Base-by-base conservation (phyloP, 2,329 filamentous ascomycete genomes). In the Cladosporium oxysporum region DNA sequence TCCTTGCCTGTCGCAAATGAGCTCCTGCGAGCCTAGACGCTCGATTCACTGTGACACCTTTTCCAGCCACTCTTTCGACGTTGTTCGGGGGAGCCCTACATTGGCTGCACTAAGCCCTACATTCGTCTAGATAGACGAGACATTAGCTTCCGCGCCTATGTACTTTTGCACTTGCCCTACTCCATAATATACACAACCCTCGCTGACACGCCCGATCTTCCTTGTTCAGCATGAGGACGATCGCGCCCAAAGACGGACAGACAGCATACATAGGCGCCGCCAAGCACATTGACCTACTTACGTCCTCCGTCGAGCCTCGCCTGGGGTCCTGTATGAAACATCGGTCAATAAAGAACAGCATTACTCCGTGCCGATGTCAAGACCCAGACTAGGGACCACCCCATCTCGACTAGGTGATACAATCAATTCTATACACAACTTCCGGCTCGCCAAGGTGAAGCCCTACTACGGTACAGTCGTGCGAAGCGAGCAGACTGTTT, bases 81-180 rank as follows among this genome's bases (percentile, higher is more conserved):
- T 47, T 23, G 7, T 47, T 8, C 41, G 11, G 41, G 41, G 18
- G 44, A 57, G 49, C 61, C 61, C 61, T 63, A 57, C 61, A 63
- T 63, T 53, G 33, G 33, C 37, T 49, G 26, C 26, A 23, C 31
- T 55, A 55, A 62, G 49, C 61, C 61, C 50, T 63, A 57, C 12
- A 23, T 55, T 63, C 61, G 61, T 57, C 49, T 63, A 55, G 23
- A 35, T 47, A 29, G 33, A 47, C 61, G 61, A 63, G 61, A 63
- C 61, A n/a, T 37, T 63, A 63, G 61, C 61, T 63, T 57, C 61
- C 50, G 61, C 61, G 61, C 26, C 50, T 49, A 55, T 57, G 44
- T 11, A 31, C 26, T 26, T 23, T 52, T 28, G 12, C 33, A 41
- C 31, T 23, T 35, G 28, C 49, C 33, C 35, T 33, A 57, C 50